These are phyloP conservation scores for Candida tropicalis DNA, from an alignment of 1,139 yeast genomes.

Conservation along the genomic window DNA sequence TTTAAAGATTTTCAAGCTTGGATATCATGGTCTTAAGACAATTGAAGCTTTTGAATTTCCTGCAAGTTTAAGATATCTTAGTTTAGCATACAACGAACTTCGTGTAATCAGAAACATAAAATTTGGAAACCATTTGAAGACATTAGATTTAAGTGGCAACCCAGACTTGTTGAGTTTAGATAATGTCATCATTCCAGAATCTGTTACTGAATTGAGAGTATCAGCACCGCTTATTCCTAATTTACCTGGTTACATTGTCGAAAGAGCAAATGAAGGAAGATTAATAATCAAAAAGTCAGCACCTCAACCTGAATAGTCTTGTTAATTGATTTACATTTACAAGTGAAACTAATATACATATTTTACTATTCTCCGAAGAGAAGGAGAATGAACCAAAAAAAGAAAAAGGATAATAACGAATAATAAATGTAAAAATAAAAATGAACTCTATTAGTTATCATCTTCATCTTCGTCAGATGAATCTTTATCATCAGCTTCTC, in stretches of 20 bases:
- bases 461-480: slow-evolving; percentile 51
- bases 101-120: slow-evolving; percentile 39
- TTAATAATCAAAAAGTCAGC: slow-evolving; percentile 31
- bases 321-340: slow-evolving; percentile 2
- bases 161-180: slow-evolving; percentile 44
- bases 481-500: slow-evolving; percentile 50
- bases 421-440: too few relatives aligned
- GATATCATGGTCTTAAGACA: slow-evolving; percentile 43
- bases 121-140: slow-evolving; percentile 37
- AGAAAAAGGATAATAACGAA: too few relatives aligned
- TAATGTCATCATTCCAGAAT: slow-evolving; percentile 40
- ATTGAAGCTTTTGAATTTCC: slow-evolving; percentile 48
- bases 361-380: neutral
- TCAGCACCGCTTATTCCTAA: slow-evolving; percentile 40
- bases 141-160: slow-evolving; percentile 47
- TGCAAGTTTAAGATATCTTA: slow-evolving; percentile 29
- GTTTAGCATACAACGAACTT: slow-evolving; percentile 44
- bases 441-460: slow-evolving; percentile 23
- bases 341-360: neutral
- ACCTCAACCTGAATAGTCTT: slow-evolving; percentile 2
- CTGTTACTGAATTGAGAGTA: slow-evolving; percentile 38
- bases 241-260: slow-evolving; percentile 43
- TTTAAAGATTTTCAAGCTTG: slow-evolving; percentile 39
- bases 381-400: too few relatives aligned
- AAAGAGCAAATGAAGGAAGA: slow-evolving; percentile 42